Percentiles rank a stretch among this genome's conserved stretches.
phyloP scores from a whole-genome alignment of 164 flowering plant species.

The Vitis vinifera region DNA sequence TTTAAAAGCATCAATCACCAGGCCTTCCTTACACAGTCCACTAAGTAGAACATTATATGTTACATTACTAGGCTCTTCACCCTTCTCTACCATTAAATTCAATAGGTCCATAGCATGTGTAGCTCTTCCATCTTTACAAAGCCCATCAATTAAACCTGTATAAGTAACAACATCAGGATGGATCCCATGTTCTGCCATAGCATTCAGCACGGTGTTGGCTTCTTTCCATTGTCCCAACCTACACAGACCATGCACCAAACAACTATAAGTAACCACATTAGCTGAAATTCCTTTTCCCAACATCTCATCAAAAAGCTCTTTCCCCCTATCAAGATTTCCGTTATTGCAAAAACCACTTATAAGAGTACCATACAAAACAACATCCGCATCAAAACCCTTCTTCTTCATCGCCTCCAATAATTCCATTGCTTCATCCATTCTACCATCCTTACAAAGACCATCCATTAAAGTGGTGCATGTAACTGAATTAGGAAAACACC shows the following conservation, averaged over 20 bases:
- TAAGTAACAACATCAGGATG: slow-evolving; percentile 53
- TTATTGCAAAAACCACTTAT: slow-evolving; percentile 47
- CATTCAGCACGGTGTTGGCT: slow-evolving; percentile 37
- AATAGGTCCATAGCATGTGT: slow-evolving; percentile 49
- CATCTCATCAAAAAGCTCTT: slow-evolving; percentile 48
- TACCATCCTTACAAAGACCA: slow-evolving; percentile 55
- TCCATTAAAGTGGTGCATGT: slow-evolving; percentile 49
- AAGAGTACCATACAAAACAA: slow-evolving; percentile 38
- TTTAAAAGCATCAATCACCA: slow-evolving; percentile 48
- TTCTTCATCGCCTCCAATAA: slow-evolving; percentile 54
- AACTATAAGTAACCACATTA: slow-evolving; percentile 44
- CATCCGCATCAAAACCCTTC: slow-evolving; percentile 48
- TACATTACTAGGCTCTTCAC: slow-evolving; percentile 44
- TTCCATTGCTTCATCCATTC: slow-evolving; percentile 43
- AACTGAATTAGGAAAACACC: slow-evolving; percentile 40
- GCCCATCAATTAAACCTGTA: slow-evolving; percentile 53
- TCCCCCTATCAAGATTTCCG: slow-evolving; percentile 41
- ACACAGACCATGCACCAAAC: slow-evolving; percentile 43
- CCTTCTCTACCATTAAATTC: slow-evolving; percentile 56
- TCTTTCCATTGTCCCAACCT: slow-evolving; percentile 54
- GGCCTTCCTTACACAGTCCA: slow-evolving; percentile 62
- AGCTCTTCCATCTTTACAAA: slow-evolving; percentile 51
- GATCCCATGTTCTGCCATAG: slow-evolving; percentile 51
- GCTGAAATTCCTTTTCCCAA: slow-evolving; percentile 42
- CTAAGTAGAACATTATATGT: slow-evolving; percentile 60